These are phyloP conservation scores for Elaphomyces granulatus DNA, from an alignment of 495 filamentous ascomycete genomes.

Conservation along the genomic window DNA sequence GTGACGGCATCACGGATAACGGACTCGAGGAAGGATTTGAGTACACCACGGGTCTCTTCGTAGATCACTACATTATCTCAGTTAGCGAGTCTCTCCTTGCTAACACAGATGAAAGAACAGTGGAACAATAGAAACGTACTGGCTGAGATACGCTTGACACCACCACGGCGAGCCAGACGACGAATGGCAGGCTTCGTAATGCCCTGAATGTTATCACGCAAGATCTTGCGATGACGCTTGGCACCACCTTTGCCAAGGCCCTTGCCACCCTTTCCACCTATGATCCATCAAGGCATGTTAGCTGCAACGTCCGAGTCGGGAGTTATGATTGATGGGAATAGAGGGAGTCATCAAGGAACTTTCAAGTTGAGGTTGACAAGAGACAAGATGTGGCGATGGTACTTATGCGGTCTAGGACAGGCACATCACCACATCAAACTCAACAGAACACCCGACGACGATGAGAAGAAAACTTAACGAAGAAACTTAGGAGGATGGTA, in stretches of 20 bases:
- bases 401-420: constrained; percentile 11
- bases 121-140: constrained; percentile 18
- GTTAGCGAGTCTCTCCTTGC: background rate
- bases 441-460: constrained; percentile 4
- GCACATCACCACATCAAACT: constrained; percentile 16
- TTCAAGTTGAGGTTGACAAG: too few relatives aligned
- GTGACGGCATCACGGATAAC: constrained; percentile 90
- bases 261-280: constrained; percentile 86
- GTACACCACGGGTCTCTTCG: constrained; percentile 53
- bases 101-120: background rate
- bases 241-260: constrained; percentile 83
- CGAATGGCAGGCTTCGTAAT: constrained; percentile 62
- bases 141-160: constrained; percentile 53
- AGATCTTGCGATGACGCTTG: constrained; percentile 98
- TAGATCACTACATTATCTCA: constrained; percentile 39
- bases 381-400: too few relatives aligned
- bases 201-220: constrained; percentile 97
- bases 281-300: constrained; percentile 15
- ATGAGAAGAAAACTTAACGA: constrained; percentile 5
- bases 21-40: constrained; percentile 51
- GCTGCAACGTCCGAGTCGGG: too few relatives aligned
- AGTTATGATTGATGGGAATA: too few relatives aligned
- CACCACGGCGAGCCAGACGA: constrained; percentile 47
- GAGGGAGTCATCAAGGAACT: too few relatives aligned
- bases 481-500: constrained; percentile 4